Evolutionary conservation across 768 basidiomycete species (phyloP).

Genomic region (Astraeus odoratus): DNA sequence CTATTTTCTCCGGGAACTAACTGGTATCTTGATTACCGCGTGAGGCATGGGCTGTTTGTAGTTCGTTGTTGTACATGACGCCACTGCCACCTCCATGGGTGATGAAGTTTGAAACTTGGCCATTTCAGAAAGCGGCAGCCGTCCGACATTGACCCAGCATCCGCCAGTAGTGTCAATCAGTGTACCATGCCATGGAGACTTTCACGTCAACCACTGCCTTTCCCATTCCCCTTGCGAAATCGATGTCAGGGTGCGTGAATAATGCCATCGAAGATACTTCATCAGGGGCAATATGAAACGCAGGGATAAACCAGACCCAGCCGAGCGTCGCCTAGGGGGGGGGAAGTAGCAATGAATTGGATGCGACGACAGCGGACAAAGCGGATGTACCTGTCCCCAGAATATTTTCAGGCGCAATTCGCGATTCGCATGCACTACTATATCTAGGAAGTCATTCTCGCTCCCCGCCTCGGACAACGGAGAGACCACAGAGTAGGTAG

Average conservation of each 20-base stretch:
- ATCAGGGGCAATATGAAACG: constrained; percentile 66
- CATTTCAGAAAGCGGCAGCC: no score
- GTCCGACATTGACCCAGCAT: neutral
- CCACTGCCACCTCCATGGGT: no score
- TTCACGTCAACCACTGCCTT: constrained; percentile 58
- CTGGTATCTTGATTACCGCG: no score
- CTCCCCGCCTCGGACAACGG: constrained; percentile 5
- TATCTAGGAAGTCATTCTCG: constrained; percentile 28
- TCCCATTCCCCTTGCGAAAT: constrained; percentile 75
- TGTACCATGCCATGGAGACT: constrained; percentile 50
- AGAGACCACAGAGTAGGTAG: constrained; percentile 1
- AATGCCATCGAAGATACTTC: constrained; percentile 30
- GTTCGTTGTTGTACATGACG: no score
- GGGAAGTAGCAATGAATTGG: neutral
- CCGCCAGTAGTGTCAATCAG: constrained; percentile 1
- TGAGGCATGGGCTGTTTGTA: no score
- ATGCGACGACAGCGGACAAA: neutral
- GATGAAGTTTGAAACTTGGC: no score
- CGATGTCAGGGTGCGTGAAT: constrained; percentile 58
- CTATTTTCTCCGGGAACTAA: no score
- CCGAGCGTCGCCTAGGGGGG: constrained; percentile 59
- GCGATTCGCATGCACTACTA: constrained; percentile 57
- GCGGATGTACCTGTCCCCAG: constrained; percentile 54
- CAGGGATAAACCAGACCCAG: constrained; percentile 84
- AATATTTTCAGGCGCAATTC: constrained; percentile 70